phyloP scores from a whole-genome alignment of 352 stramenopile species.

The Blastocystis hominis region DNA sequence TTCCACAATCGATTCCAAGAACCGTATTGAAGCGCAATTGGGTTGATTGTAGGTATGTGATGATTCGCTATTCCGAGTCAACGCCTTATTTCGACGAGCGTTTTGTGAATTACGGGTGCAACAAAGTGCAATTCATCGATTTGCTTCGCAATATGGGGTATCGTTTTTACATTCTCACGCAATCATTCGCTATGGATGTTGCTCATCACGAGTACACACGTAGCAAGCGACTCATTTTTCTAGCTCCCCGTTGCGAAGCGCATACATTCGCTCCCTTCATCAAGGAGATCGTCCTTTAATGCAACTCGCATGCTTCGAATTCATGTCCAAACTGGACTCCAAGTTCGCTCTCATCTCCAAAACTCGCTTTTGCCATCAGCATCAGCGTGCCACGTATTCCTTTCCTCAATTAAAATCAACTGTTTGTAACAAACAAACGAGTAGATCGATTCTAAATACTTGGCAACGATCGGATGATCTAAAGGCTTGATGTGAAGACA shows the following conservation, averaged over 20 bases:
- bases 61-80: constrained; percentile 36
- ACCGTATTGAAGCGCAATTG: background rate
- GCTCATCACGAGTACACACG: constrained; percentile 4
- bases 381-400: background rate
- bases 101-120: constrained; percentile 62
- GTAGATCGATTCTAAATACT: background rate
- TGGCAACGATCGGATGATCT: background rate
- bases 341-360: background rate
- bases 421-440: constrained; percentile 28
- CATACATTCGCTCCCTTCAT: background rate
- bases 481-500: background rate
- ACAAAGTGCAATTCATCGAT: constrained; percentile 61
- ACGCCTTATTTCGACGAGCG: constrained; percentile 58
- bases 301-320: constrained; percentile 39
- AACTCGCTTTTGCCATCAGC: background rate
- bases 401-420: background rate
- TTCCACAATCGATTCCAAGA: constrained; percentile 44
- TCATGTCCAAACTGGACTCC: constrained; percentile 15
- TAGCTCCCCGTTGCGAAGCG: background rate
- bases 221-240: background rate
- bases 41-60: constrained; percentile 48
- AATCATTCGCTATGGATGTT: constrained; percentile 44
- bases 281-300: constrained; percentile 8
- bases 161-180: constrained; percentile 38
- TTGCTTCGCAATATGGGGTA: constrained; percentile 53